Percentiles rank a stretch among this genome's conserved stretches.
These are phyloP conservation scores for Penicillium sp. DNA, from an alignment of 2,329 filamentous ascomycete genomes.

Conservation along the genomic window DNA sequence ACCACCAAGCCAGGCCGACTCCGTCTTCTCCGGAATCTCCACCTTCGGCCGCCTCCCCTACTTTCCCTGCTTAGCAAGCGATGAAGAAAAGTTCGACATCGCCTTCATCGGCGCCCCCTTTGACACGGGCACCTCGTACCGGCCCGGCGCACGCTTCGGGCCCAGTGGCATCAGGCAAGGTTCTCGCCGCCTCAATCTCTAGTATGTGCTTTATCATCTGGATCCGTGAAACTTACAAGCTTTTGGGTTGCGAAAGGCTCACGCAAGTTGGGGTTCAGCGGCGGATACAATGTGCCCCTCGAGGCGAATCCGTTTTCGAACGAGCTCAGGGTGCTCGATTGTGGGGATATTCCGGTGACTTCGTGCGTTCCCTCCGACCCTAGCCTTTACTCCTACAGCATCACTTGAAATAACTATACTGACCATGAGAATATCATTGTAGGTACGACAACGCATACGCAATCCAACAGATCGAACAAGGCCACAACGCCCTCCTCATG, in stretches of 20 bases:
- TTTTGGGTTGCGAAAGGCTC: conserved; percentile 36
- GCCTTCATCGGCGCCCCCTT: conserved; percentile 85
- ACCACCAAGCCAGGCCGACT: conserved; percentile 69
- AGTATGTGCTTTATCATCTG: conserved; percentile 62
- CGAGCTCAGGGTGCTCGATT: conserved; percentile 81
- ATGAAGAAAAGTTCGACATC: conserved; percentile 77
- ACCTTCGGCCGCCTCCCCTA: conserved; percentile 83
- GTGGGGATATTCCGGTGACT: conserved; percentile 83
- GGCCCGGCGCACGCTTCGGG: conserved; percentile 82
- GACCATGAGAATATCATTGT: no score
- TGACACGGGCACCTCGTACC: conserved; percentile 84
- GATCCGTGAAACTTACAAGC: conserved; percentile 26
- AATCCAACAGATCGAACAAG: conserved; percentile 83
- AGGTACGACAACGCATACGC: conserved; percentile 84
- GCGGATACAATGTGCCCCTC: conserved; percentile 84
- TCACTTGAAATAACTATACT: no score
- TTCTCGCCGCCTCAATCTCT: conserved; percentile 82
- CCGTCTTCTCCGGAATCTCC: conserved; percentile 85
- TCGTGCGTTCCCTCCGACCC: conserved; percentile 60
- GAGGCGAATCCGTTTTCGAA: conserved; percentile 79
- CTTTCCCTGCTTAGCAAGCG: conserved; percentile 73
- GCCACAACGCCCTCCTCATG: conserved; percentile 76
- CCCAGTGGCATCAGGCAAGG: conserved; percentile 85
- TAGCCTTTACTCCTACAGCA: neutral
- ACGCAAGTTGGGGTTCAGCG: conserved; percentile 64